These are phyloP conservation scores for Diaporthe aspalathi DNA, from an alignment of 2,329 filamentous ascomycete species.

Conservation along the genomic window DNA sequence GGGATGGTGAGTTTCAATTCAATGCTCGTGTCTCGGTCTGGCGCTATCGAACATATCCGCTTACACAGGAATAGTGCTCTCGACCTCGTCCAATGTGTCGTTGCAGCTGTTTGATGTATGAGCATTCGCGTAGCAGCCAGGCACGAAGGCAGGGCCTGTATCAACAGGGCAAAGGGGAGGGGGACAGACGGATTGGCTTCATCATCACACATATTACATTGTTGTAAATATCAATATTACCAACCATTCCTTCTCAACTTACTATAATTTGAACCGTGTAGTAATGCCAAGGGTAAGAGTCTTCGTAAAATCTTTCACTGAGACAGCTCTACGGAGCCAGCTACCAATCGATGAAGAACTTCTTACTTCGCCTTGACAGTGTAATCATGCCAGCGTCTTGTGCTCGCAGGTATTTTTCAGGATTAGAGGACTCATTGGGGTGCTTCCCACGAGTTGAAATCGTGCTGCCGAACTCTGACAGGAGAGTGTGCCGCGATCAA, in stretches of 20 bases:
- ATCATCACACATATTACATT: background rate
- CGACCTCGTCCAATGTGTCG: conserved; percentile 1
- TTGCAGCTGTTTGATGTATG: background rate
- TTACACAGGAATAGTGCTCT: background rate
- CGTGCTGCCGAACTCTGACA: background rate
- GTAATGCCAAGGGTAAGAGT: too few relatives aligned
- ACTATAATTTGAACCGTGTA: background rate
- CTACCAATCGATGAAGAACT: too few relatives aligned
- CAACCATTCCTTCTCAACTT: background rate
- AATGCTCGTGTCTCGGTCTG: background rate
- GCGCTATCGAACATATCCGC: background rate
- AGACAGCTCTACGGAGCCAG: background rate
- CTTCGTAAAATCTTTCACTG: too few relatives aligned
- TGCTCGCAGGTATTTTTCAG: background rate
- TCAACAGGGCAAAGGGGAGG: too few relatives aligned
- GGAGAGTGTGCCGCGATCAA: background rate
- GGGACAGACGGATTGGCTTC: background rate
- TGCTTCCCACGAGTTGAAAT: background rate
- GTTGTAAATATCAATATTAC: background rate
- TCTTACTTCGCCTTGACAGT: background rate
- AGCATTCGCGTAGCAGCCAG: background rate
- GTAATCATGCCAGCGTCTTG: background rate
- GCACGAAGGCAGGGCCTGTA: too few relatives aligned
- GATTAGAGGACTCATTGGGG: too few relatives aligned
- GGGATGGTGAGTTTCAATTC: background rate